phyloP scores from a whole-genome alignment of 2,329 filamentous ascomycete genomes.

The Ustulina deusta region DNA sequence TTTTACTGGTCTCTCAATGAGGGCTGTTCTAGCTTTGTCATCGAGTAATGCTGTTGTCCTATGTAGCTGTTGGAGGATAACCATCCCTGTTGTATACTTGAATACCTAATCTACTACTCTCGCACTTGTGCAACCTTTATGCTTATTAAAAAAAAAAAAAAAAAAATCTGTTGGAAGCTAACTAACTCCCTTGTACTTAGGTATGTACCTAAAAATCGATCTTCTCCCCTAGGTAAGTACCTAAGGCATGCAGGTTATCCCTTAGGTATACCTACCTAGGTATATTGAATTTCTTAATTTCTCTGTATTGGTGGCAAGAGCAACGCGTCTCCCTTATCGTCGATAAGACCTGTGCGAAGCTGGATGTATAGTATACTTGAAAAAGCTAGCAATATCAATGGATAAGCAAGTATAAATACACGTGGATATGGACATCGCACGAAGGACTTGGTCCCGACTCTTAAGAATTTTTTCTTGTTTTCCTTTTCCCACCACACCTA shows the following conservation, averaged over 20 bases:
- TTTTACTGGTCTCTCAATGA: too few relatives aligned
- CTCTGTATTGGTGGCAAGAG: constrained; percentile 1
- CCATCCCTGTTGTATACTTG: too few relatives aligned
- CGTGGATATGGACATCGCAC: background rate
- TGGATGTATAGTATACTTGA: background rate
- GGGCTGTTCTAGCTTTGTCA: too few relatives aligned
- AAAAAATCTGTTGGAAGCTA: background rate
- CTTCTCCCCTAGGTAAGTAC: background rate
- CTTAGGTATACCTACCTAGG: background rate
- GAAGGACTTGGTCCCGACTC: background rate
- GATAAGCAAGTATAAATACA: background rate
- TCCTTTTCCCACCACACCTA: background rate
- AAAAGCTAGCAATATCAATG: background rate
- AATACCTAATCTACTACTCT: too few relatives aligned
- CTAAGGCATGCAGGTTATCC: too few relatives aligned
- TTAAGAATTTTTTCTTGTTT: background rate
- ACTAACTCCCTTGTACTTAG: background rate
- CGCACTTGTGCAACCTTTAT: too few relatives aligned
- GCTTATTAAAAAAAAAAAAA: too few relatives aligned
- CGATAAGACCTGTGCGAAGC: background rate
- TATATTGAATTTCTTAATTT: background rate
- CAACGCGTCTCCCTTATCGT: background rate
- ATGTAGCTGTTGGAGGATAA: too few relatives aligned
- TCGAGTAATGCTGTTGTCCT: too few relatives aligned
- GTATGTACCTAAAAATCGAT: background rate